Conservation (phyloP, 352 stramenopile species). For the Phytopythium vexans region DNA sequence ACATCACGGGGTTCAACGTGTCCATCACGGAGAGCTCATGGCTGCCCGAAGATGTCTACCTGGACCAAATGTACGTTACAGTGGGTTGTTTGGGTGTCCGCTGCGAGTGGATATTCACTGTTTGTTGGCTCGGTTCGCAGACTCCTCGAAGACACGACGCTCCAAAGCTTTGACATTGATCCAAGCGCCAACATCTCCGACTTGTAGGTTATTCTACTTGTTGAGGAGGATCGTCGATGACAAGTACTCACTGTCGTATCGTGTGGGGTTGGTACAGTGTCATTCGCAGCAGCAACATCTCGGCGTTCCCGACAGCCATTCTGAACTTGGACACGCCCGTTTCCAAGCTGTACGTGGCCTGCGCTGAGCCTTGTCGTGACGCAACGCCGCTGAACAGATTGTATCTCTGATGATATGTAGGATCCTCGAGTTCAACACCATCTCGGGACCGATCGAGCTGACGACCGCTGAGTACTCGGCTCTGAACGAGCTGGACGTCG, state of each 20-base stretch:
- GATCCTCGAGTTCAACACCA: slow-evolving; percentile 35
- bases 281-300: slow-evolving; percentile 38
- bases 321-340: slow-evolving; percentile 26
- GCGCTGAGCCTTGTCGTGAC: too few species aligned
- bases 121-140: slow-evolving; percentile 13
- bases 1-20: slow-evolving; percentile 37
- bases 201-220: slow-evolving; percentile 16
- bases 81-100: not conserved
- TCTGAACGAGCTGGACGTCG: slow-evolving; percentile 26
- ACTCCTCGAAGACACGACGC: slow-evolving; percentile 35
- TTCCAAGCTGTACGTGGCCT: slow-evolving; percentile 20
- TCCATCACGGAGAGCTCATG: slow-evolving; percentile 31
- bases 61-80: slow-evolving; percentile 36
- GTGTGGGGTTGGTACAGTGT: slow-evolving; percentile 10
- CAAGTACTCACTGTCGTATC: not conserved
- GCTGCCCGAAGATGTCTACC: slow-evolving; percentile 19
- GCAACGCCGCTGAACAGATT: not conserved
- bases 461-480: slow-evolving; percentile 23
- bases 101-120: not conserved
- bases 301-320: slow-evolving; percentile 37
- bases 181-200: slow-evolving; percentile 28
- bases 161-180: slow-evolving; percentile 34
- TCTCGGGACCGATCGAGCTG: slow-evolving; percentile 29
- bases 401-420: slow-evolving; percentile 9
- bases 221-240: not conserved